Evolutionary conservation across 2,329 filamentous ascomycete genomes (phyloP), one percentile per base, ranked within the genome.

Genomic region (Periconia digitata): DNA sequence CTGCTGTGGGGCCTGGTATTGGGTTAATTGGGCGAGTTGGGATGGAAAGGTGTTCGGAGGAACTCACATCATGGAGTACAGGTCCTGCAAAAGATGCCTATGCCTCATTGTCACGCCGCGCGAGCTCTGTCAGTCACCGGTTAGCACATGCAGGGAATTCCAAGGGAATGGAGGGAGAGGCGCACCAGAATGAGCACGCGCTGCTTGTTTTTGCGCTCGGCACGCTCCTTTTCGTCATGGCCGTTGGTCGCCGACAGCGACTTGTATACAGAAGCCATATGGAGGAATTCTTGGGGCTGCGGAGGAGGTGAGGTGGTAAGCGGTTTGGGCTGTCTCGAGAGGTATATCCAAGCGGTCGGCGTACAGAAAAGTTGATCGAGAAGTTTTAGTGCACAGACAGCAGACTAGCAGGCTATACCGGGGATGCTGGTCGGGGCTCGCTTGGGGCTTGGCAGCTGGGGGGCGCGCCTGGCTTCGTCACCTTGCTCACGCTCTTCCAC

Each of bases 101-200:
- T 96, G 94, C 72, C 92, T 95, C 50, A 89, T 91, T 27, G 92
- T 96, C 44, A 97, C 90, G 55, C 94, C 94, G 76, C 94, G 81
- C 20, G 92, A 96, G 21, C 90, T 94, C 66, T 69, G 43, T 20
- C 2, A 6, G 2, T 18, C n/a, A n/a, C n/a, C n/a, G 3, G 39
- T 69, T 50, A 69, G 62, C 49, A 58, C 32, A 29, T 32, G 39
- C 21, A 20, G 45, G 18, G 6, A 15, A 34, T 47, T n/a, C 47
- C 24, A 15, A 32, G n/a, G 27, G 10, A 32, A 15, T 13, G 46
- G 29, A 37, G 39, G 39, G 42, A 36, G 42, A 20, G 49, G 32
- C 34, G 39, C 56, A 69, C 67, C 61, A 99, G 80, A 64, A 97
- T 92, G 56, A 99, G 79, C 44, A 97, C 89, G 63, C 91, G 74